A percentile compares a stretch with the other conserved stretches of the same genome.
phyloP scores from a whole-genome alignment of 768 basidiomycete species.

The Lanmaoa pseudosensibilis region DNA sequence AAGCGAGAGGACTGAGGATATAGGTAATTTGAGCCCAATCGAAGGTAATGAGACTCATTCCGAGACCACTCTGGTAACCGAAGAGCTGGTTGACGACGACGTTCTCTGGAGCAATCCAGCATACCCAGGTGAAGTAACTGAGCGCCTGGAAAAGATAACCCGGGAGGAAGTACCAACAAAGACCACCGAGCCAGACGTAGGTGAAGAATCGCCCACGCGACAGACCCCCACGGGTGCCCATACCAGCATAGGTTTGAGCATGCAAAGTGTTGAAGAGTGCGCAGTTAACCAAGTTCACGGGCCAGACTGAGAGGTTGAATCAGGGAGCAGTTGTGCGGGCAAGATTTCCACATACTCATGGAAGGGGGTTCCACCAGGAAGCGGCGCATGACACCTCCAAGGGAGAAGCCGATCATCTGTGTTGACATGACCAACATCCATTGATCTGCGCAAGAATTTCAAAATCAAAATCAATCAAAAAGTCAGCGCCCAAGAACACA shows the following conservation, averaged over 20 bases:
- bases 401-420: constrained; percentile 65
- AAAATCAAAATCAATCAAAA: neutral
- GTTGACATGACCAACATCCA: constrained; percentile 72
- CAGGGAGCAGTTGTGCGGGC: neutral
- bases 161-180: constrained; percentile 60
- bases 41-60: constrained; percentile 77
- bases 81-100: constrained; percentile 73
- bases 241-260: constrained; percentile 49
- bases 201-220: constrained; percentile 54
- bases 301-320: constrained; percentile 60
- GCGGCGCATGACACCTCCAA: constrained; percentile 59
- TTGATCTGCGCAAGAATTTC: constrained; percentile 37
- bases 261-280: constrained; percentile 78
- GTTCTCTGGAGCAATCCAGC: constrained; percentile 73
- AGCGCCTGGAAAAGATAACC: constrained; percentile 73
- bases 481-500: constrained; percentile 7
- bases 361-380: constrained; percentile 66
- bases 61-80: constrained; percentile 54
- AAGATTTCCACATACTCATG: constrained; percentile 47
- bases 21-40: constrained; percentile 81
- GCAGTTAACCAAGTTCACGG: constrained; percentile 65
- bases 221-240: constrained; percentile 45
- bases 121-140: constrained; percentile 58
- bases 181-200: constrained; percentile 42
- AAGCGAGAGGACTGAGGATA: constrained; percentile 38